Evolutionary conservation across 192 early-diverging fungal genomes (phyloP).

Genomic region (Mortierella antarctica): DNA sequence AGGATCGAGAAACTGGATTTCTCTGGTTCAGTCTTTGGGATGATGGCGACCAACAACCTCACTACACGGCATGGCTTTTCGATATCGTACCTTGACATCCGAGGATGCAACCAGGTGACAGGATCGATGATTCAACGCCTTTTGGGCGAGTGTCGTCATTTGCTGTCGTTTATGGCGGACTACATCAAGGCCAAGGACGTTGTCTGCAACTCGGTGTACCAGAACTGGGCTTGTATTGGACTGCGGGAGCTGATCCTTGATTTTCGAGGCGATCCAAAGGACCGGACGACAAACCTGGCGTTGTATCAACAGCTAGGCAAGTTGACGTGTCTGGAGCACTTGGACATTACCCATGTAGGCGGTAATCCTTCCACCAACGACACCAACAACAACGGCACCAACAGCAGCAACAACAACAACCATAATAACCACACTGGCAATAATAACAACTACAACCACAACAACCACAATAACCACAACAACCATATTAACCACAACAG

Average conservation of each 20-base stretch:
- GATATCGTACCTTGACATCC: constrained; percentile 22
- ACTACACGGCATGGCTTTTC: constrained; percentile 11
- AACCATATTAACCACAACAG: no score
- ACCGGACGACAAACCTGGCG: not conserved
- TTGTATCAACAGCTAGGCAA: constrained; percentile 23
- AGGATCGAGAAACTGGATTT: constrained; percentile 28
- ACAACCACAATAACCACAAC: not conserved
- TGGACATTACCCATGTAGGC: constrained; percentile 13
- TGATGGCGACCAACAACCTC: constrained; percentile 37
- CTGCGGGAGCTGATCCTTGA: constrained; percentile 28
- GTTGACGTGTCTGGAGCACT: constrained; percentile 19
- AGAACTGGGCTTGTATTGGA: constrained; percentile 30
- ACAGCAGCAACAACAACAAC: not conserved
- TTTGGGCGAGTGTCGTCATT: constrained; percentile 27
- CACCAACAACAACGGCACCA: not conserved
- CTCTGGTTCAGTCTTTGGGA: constrained; percentile 18
- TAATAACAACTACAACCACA: not conserved
- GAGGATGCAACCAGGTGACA: constrained; percentile 17
- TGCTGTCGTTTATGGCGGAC: constrained; percentile 21
- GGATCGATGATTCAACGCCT: constrained; percentile 31
- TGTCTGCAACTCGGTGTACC: constrained; percentile 32
- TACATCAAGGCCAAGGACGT: constrained; percentile 28
- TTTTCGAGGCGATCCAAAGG: constrained; percentile 22
- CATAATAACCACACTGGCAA: not conserved
- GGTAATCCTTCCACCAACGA: not conserved